Evolutionary conservation across 768 basidiomycete genomes (phyloP).

Genomic region (Boletus reticulatus): DNA sequence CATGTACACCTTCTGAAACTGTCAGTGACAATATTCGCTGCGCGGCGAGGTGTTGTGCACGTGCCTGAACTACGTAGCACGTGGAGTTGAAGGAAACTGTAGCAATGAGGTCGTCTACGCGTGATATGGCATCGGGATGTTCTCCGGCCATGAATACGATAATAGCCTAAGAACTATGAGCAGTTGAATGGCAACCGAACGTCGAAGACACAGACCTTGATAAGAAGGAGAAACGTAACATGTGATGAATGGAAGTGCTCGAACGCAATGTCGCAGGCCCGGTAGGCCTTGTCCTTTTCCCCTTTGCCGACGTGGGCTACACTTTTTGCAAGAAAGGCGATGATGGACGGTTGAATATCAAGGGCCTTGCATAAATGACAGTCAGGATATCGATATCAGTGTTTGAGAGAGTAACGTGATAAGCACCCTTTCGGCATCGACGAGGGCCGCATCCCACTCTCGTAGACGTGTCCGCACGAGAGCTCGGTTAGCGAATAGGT

Average conservation of each 20-base stretch:
- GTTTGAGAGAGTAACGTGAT: background rate
- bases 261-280: background rate
- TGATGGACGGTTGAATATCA: background rate
- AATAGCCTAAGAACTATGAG: background rate
- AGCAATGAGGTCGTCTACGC: background rate
- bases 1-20: background rate
- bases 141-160: background rate
- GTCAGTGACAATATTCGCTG: background rate
- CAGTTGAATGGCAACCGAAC: background rate
- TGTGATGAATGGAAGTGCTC: background rate
- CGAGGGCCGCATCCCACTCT: too few species aligned
- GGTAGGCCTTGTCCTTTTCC: background rate
- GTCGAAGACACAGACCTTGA: background rate
- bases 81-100: background rate
- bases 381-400: too few species aligned
- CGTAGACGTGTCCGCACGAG: too few species aligned
- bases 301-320: background rate
- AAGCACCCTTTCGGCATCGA: too few species aligned
- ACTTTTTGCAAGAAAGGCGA: background rate
- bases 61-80: background rate
- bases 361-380: background rate
- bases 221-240: background rate
- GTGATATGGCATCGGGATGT: background rate
- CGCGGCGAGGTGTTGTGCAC: background rate
- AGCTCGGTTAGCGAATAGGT: too few species aligned